Conservation (phyloP, 495 filamentous ascomycete species). For the Pseudomonodictys pantanalensis region DNA sequence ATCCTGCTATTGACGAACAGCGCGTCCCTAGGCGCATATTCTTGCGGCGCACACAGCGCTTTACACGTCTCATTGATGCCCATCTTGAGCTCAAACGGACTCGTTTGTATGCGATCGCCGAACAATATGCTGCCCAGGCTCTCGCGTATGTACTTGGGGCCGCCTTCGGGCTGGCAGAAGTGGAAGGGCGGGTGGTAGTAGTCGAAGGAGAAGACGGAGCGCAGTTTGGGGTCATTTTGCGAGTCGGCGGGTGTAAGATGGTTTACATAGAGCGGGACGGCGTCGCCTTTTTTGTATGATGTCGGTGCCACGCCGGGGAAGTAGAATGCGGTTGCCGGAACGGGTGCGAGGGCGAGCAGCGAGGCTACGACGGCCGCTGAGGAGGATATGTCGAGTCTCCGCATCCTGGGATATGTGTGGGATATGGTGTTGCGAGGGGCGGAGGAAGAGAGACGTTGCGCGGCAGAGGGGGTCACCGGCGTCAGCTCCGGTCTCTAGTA, state of each 20-base stretch:
- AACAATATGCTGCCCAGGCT: slow-evolving; percentile 95
- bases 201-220: slow-evolving; percentile 90
- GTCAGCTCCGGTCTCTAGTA: slow-evolving; percentile 11
- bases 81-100: slow-evolving; percentile 86
- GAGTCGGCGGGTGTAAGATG: slow-evolving; percentile 81
- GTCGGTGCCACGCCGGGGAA: slow-evolving; percentile 95
- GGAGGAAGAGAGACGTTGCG: background rate
- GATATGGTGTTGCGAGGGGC: background rate
- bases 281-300: slow-evolving; percentile 71
- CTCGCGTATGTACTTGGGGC: slow-evolving; percentile 72
- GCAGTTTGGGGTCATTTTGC: slow-evolving; percentile 68
- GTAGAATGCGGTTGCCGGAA: slow-evolving; percentile 77
- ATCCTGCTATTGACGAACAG: slow-evolving; percentile 82
- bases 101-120: slow-evolving; percentile 90
- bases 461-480: background rate
- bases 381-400: slow-evolving; percentile 18
- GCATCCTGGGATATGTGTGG: slow-evolving; percentile 21
- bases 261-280: slow-evolving; percentile 90
- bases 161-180: slow-evolving; percentile 77
- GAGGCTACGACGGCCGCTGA: slow-evolving; percentile 22
- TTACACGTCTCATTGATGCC: slow-evolving; percentile 81
- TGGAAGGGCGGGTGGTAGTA: slow-evolving; percentile 87
- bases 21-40: slow-evolving; percentile 65
- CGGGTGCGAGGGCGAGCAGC: slow-evolving; percentile 38
- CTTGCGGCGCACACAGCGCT: slow-evolving; percentile 61